Evolutionary conservation across 176 grass and related monocot genomes (phyloP).

Genomic region (Zoysia pacifica): DNA sequence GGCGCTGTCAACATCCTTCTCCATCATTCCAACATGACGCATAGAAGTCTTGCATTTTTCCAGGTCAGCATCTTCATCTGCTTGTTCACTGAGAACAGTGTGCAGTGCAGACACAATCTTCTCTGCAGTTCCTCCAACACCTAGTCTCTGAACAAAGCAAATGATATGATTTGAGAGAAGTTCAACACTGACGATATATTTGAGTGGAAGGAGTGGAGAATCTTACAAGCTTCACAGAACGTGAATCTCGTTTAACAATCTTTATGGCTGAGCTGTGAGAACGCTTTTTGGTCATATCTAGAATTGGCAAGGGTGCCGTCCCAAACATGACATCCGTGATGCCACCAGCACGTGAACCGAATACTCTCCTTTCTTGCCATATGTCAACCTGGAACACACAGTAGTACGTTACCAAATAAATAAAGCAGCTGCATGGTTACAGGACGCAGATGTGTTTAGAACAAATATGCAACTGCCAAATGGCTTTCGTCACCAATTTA

Average conservation of each 20-base stretch:
- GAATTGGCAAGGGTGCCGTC: conserved; percentile 61
- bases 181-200: conserved; percentile 22
- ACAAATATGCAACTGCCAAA: background rate
- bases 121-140: conserved; percentile 78
- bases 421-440: background rate
- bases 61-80: conserved; percentile 66
- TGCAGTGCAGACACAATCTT: conserved; percentile 85
- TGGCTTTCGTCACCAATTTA: background rate
- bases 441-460: conserved; percentile 8
- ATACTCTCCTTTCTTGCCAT: conserved; percentile 99
- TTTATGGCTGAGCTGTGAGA: conserved; percentile 69
- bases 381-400: conserved; percentile 73
- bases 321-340: conserved; percentile 92
- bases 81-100: conserved; percentile 61
- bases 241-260: conserved; percentile 83
- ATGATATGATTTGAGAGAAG: conserved; percentile 33
- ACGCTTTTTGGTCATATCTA: conserved; percentile 91
- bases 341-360: conserved; percentile 76
- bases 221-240: conserved; percentile 87
- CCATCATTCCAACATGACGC: conserved; percentile 64
- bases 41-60: conserved; percentile 78
- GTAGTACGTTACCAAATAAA: conserved; percentile 1
- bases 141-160: conserved; percentile 72
- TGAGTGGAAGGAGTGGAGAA: background rate
- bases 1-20: conserved; percentile 72